A percentile compares a stretch with the other conserved stretches of the same genome.
Conservation (phyloP, 2,329 filamentous ascomycete genomes). For the Corynespora cassiicola region DNA sequence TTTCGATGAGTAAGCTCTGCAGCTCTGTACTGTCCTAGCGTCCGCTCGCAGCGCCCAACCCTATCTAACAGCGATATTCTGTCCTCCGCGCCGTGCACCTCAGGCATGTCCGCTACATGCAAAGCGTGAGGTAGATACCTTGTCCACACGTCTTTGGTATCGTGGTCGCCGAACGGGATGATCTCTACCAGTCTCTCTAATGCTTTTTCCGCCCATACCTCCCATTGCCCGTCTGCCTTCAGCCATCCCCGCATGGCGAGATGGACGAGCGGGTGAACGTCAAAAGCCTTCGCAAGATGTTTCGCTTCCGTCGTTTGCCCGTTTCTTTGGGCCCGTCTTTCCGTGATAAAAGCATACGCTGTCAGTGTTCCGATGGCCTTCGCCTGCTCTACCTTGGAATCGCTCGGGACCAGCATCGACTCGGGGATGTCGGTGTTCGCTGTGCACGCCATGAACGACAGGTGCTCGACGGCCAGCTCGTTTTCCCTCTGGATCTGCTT, state of each 20-base stretch:
- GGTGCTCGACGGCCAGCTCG: slow-evolving; percentile 34
- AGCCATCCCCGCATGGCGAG: slow-evolving; percentile 44
- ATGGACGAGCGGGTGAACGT: slow-evolving; percentile 46
- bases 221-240: slow-evolving; percentile 17
- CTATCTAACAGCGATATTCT: slow-evolving; percentile 12
- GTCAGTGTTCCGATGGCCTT: slow-evolving; percentile 41
- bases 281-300: slow-evolving; percentile 16
- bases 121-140: slow-evolving; percentile 39
- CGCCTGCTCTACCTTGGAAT: slow-evolving; percentile 18
- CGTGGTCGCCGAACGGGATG: slow-evolving; percentile 20
- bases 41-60: slow-evolving; percentile 11
- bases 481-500: slow-evolving; percentile 37
- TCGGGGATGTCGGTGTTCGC: slow-evolving; percentile 36
- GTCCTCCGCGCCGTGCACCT: slow-evolving; percentile 1
- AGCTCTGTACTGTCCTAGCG: slow-evolving; percentile 10
- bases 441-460: slow-evolving; percentile 45
- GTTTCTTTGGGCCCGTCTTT: slow-evolving; percentile 6
- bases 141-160: slow-evolving; percentile 27
- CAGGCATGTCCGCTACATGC: slow-evolving; percentile 8
- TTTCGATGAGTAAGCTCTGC: not conserved
- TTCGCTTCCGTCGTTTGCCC: slow-evolving; percentile 6
- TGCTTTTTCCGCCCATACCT: slow-evolving; percentile 17
- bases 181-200: slow-evolving; percentile 26
- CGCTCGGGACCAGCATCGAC: slow-evolving; percentile 34
- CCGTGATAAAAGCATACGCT: slow-evolving; percentile 40